Percentiles rank a stretch among this genome's conserved stretches.
Conservation (phyloP, 2,329 filamentous ascomycete species). For the Ceratocystis albifundus region DNA sequence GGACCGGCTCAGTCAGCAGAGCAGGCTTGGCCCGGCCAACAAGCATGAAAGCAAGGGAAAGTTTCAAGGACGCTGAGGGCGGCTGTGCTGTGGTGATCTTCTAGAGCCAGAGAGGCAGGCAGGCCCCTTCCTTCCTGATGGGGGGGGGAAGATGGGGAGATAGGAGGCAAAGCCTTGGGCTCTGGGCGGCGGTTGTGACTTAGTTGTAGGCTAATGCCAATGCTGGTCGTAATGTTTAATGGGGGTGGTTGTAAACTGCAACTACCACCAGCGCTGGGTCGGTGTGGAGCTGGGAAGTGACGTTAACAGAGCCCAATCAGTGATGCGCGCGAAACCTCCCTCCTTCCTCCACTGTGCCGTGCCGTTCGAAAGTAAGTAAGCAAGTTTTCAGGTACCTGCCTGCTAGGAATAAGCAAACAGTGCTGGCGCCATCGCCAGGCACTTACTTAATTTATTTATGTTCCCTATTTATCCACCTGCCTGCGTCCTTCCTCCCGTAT, state of each 20-base stretch:
- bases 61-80: conserved; percentile 4
- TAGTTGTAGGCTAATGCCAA: not conserved
- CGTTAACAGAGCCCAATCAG: not conserved
- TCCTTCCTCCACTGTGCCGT: not conserved
- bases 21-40: not conserved
- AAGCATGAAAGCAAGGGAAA: not conserved
- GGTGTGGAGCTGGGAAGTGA: not conserved
- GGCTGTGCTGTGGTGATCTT: conserved; percentile 10
- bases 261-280: not conserved
- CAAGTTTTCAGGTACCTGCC: not conserved
- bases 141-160: conserved; percentile 10
- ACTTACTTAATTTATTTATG: not conserved
- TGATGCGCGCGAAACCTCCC: not conserved
- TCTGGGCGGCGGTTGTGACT: conserved; percentile 3
- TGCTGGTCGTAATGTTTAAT: not conserved
- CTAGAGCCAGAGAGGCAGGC: too few relatives aligned
- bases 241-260: not conserved
- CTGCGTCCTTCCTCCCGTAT: conserved; percentile 11
- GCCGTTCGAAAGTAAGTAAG: not conserved
- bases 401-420: too few relatives aligned
- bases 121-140: conserved; percentile 13
- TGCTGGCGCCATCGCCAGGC: not conserved
- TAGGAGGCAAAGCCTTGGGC: conserved; percentile 5
- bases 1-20: not conserved
- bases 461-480: not conserved